Evolutionary conservation across 2,329 filamentous ascomycete genomes (phyloP), one percentile per base, ranked within the genome.

Genomic region (Tolypocladium ophioglossoides): DNA sequence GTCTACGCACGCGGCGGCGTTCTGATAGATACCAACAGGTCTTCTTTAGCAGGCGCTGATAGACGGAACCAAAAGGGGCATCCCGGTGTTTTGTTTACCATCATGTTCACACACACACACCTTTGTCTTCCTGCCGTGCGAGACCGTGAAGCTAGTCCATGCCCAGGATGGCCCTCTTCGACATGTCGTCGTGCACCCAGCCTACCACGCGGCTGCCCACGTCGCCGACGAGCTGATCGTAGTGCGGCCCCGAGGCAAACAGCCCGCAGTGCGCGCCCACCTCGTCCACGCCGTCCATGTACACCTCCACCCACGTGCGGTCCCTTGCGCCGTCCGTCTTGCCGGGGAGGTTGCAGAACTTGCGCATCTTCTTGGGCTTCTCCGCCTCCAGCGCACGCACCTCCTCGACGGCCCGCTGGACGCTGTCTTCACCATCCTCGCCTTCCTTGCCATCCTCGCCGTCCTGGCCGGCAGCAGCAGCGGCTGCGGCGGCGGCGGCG

Each of bases 211-310:
- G 73, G 34, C 76, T 76, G 3, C 82, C 84, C 3, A 89, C 84
- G 66, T 91, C 86, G 0, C 84, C 85, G n/a, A 92, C 83, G n/a
- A 92, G 72, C 58, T 71, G 72, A 62, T 91, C 86, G 64, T 94
- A 92, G 55, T 88, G 85, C 56, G 83, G 77, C 8, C 86, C 84
- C 14, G 83, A 71, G 47, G 89, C 81, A 71, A 95, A 96, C 52
- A 96, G 72, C 0, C 87, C 85, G 57, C 89, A 92, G 66, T 95
- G 91, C 11, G 91, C 91, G 8, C 82, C 84, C 1, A 95, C 87
- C 68, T 95, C 89, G 64, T 95, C 91, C 57, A 94, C 83, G 52
- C 83, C 84, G 55, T 86, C 79, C 87, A 96, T 94, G 62, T 84
- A 85, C 3, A 96, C 80, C 47, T 85, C 77, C 1, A 91, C 74